Evolutionary conservation across 1,139 yeast species (phyloP), one percentile per base, ranked within the genome.

Genomic region (Taphrina populina): DNA sequence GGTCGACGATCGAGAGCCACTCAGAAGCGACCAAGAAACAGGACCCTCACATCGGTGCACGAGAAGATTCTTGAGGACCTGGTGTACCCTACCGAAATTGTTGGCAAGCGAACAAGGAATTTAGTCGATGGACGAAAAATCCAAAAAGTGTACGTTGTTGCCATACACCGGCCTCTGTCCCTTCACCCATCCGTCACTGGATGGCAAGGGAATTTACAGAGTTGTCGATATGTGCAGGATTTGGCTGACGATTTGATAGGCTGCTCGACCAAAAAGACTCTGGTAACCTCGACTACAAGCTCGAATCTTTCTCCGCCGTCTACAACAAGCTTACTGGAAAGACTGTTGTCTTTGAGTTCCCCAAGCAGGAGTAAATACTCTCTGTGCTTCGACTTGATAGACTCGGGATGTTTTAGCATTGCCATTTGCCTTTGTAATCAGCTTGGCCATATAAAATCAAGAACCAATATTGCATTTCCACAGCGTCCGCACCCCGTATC

Each of bases 21-120:
- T 71, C 98, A 92, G 82, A 90, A 92, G 92, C 92, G 98, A 83
- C 98, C 98, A 77, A 87, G 96, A 82, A 90, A 97, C 71, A 88
- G 98, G 85, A 92, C 98, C 72, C 83, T 92, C 77, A 83, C 96
- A 70, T 88, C 97, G 72, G 98, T 92, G 69, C 98, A 92, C 78
- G 97, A 92, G 80, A 88, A 88, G 78, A 80, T 92, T 79, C 88
- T 92, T 76, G 98, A 92, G 79, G 98, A 92, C 79, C 83, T 92
- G 74, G 98, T 94, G 68, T 92, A 85, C 96, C 98, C 98, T 77
- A 90, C 97, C 70, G 97, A 92, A 81, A 92, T 92, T 71, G 82
- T 86, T 70, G 98, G 98, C 77, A 92, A 92, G 88, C 90, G 98
- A 82, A 94, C 88, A 72, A 88, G 96, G 84, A 88, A 86, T 88